A percentile compares a stretch with the other conserved stretches of the same genome.
phyloP scores from a whole-genome alignment of 306 rosid species.

The Malus asiatica region DNA sequence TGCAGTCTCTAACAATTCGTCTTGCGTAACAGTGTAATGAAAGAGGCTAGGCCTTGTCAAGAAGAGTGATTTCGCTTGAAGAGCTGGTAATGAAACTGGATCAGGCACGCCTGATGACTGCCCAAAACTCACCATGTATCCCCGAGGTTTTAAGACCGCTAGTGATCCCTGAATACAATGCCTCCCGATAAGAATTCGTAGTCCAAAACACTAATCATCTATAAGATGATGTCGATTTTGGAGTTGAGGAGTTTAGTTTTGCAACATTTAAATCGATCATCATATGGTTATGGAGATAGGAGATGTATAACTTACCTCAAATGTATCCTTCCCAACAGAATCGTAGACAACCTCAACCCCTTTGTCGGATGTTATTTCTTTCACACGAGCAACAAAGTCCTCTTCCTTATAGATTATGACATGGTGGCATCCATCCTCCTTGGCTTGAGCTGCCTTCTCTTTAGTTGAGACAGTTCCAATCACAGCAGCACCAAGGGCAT shows the following conservation, averaged over 20 bases:
- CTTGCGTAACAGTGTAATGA: conserved; percentile 53
- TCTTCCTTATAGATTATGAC: conserved; percentile 60
- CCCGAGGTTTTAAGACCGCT: conserved; percentile 54
- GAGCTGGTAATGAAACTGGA: conserved; percentile 65
- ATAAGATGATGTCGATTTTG: neutral
- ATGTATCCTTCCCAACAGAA: conserved; percentile 87
- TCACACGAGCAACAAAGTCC: conserved; percentile 78
- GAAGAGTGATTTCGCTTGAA: conserved; percentile 62
- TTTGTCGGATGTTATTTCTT: conserved; percentile 63
- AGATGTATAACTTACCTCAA: conserved; percentile 45
- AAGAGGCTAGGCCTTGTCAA: conserved; percentile 71
- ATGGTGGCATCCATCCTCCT: conserved; percentile 87
- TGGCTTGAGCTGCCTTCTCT: conserved; percentile 89
- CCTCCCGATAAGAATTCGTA: neutral
- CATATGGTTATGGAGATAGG: too few relatives aligned
- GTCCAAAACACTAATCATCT: neutral
- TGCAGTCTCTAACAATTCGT: conserved; percentile 53
- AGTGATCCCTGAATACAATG: conserved; percentile 61
- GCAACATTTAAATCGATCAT: neutral
- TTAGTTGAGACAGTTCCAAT: conserved; percentile 75
- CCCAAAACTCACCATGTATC: conserved; percentile 86
- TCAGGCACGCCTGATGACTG: conserved; percentile 85
- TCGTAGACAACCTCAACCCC: conserved; percentile 94
- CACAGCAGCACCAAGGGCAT: conserved; percentile 83
- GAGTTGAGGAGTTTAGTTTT: neutral